These are phyloP conservation scores for Capsicum rhomboideum DNA, from an alignment of 257 asterid species.

Conservation along the genomic window DNA sequence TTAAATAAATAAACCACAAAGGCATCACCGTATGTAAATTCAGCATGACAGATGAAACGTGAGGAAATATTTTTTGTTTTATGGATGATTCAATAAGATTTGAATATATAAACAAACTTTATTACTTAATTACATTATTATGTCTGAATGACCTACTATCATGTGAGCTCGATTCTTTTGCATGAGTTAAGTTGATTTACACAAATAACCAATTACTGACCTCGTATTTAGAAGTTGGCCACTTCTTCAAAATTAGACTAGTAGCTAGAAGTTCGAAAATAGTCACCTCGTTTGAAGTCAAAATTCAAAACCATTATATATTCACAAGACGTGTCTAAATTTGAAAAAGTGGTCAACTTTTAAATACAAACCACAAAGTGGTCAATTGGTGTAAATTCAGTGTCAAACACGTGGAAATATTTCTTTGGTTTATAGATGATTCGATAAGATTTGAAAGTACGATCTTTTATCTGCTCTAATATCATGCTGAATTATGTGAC, in stretches of 20 bases:
- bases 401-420: neutral
- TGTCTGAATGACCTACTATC: neutral
- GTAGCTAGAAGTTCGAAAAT: too few species aligned
- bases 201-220: too few species aligned
- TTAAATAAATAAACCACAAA: neutral
- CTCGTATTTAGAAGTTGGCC: too few species aligned
- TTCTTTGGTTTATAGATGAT: neutral
- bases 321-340: neutral
- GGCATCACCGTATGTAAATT: neutral
- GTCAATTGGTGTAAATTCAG: too few species aligned
- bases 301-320: too few species aligned
- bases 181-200: neutral
- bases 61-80: too few species aligned
- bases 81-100: too few species aligned
- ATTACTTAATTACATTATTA: neutral
- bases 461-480: fast-evolving
- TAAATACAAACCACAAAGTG: neutral
- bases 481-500: neutral
- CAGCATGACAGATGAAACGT: too few species aligned
- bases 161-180: neutral
- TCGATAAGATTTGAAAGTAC: neutral
- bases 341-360: neutral
- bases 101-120: too few species aligned
- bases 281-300: too few species aligned
- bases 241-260: too few species aligned